Conservation (phyloP, 2,329 filamentous ascomycete genomes). For the Monosporascus sp. region DNA sequence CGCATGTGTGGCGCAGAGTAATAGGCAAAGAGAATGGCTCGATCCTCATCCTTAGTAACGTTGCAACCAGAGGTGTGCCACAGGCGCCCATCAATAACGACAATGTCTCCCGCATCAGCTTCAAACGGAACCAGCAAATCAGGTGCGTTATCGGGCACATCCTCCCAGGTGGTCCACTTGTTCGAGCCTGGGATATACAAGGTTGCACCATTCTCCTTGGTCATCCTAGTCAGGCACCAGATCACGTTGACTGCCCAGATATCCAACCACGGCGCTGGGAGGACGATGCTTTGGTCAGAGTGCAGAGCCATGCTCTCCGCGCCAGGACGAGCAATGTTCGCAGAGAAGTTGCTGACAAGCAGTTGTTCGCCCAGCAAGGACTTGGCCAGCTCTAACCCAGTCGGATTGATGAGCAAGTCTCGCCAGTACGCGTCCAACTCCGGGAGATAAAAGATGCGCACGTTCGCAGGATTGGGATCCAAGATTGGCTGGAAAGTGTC, state of each 20-base stretch:
- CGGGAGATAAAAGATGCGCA: constrained; percentile 26
- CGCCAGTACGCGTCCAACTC: constrained; percentile 24
- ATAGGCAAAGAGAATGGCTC: constrained; percentile 26
- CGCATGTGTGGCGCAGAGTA: constrained; percentile 25
- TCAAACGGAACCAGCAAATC: constrained; percentile 24
- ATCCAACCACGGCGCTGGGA: constrained; percentile 24
- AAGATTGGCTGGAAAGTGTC: constrained; percentile 18
- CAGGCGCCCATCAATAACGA: constrained; percentile 26
- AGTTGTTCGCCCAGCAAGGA: constrained; percentile 23
- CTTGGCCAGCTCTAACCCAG: constrained; percentile 21
- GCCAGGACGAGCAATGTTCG: constrained; percentile 28
- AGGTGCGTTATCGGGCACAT: constrained; percentile 16
- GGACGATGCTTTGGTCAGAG: constrained; percentile 27
- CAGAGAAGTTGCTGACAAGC: constrained; percentile 28
- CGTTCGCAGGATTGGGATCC: constrained; percentile 24
- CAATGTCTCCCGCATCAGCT: constrained; percentile 24
- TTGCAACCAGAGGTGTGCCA: constrained; percentile 29
- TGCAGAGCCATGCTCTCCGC: constrained; percentile 24
- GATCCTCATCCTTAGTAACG: constrained; percentile 24
- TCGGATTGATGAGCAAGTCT: constrained; percentile 15
- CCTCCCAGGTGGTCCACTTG: constrained; percentile 5
- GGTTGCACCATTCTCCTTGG: constrained; percentile 24
- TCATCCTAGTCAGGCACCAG: constrained; percentile 26
- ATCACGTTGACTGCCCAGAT: constrained; percentile 20
- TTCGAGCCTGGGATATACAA: constrained; percentile 12